Conservation (phyloP, 805 yeast genomes). For the Kodamaea restingae region DNA sequence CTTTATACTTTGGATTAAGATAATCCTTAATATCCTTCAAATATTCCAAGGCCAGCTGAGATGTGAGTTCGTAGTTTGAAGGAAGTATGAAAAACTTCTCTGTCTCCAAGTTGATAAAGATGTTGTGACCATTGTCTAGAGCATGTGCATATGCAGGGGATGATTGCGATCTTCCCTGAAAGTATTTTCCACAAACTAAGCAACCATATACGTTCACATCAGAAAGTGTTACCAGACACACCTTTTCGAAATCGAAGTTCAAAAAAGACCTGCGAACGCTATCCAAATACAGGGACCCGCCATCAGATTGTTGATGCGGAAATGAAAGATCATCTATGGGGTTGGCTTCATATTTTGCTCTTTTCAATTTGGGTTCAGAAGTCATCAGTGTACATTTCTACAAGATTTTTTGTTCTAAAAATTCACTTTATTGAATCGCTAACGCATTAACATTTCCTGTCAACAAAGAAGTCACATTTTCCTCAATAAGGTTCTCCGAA, state of each 20-base stretch:
- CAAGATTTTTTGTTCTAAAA: conserved; percentile 1
- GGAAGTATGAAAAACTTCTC: conserved; percentile 58
- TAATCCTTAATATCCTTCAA: conserved; percentile 51
- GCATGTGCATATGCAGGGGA: conserved; percentile 70
- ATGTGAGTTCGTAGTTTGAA: conserved; percentile 44
- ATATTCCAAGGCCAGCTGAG: conserved; percentile 18
- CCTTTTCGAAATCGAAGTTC: conserved; percentile 69
- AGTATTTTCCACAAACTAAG: conserved; percentile 67
- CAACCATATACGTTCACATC: conserved; percentile 66
- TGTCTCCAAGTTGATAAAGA: conserved; percentile 53
- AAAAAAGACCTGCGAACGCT: conserved; percentile 42
- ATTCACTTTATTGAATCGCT: conserved; percentile 61
- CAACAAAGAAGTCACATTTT: conserved; percentile 79
- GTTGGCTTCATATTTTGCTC: neutral
- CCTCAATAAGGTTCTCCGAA: conserved; percentile 82
- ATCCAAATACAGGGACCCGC: conserved; percentile 25
- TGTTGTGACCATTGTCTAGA: conserved; percentile 57
- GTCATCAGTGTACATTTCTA: conserved; percentile 1
- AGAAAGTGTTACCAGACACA: conserved; percentile 61
- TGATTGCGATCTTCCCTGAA: conserved; percentile 60
- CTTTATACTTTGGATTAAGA: conserved; percentile 49
- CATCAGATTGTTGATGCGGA: neutral
- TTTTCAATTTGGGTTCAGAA: conserved; percentile 5
- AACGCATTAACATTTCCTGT: conserved; percentile 88
- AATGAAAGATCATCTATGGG: neutral